phyloP scores from a whole-genome alignment of 768 basidiomycete species.

The Lactifluus subvellereus region DNA sequence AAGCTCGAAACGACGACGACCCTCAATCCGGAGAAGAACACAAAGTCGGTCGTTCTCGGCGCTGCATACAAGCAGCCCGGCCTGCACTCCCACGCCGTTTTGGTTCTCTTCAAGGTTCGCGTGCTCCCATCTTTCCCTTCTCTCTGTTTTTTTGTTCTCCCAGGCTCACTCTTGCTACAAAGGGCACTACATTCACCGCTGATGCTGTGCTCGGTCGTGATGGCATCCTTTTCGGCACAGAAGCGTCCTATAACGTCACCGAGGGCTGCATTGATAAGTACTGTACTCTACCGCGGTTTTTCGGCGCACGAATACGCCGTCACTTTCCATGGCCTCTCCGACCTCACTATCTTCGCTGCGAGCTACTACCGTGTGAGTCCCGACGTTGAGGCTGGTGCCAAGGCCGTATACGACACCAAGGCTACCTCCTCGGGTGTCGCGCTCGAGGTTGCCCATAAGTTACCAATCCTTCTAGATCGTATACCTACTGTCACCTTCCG shows the following conservation, averaged over 20 bases:
- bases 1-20: slow-evolving; percentile 87
- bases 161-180: slow-evolving; percentile 1
- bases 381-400: slow-evolving; percentile 92
- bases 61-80: slow-evolving; percentile 94
- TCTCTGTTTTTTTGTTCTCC: not conserved
- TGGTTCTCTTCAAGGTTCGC: slow-evolving; percentile 91
- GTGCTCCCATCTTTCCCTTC: not conserved
- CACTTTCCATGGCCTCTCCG: slow-evolving; percentile 90
- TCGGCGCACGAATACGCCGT: slow-evolving; percentile 94
- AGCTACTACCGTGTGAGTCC: slow-evolving; percentile 93
- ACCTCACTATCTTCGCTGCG: slow-evolving; percentile 88
- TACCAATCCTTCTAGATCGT: slow-evolving; percentile 4
- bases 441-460: slow-evolving; percentile 65
- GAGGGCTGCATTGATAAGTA: slow-evolving; percentile 90
- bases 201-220: slow-evolving; percentile 94
- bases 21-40: slow-evolving; percentile 80
- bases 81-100: slow-evolving; percentile 81
- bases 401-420: slow-evolving; percentile 95
- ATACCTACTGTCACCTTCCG: slow-evolving; percentile 22
- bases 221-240: slow-evolving; percentile 94
- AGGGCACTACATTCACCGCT: slow-evolving; percentile 97
- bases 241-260: slow-evolving; percentile 94
- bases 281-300: slow-evolving; percentile 84
- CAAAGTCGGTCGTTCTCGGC: slow-evolving; percentile 78
- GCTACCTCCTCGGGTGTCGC: slow-evolving; percentile 77